These are phyloP conservation scores for Pyrenochaeta sp. DNA, from an alignment of 2,329 filamentous ascomycete species.

Conservation along the genomic window DNA sequence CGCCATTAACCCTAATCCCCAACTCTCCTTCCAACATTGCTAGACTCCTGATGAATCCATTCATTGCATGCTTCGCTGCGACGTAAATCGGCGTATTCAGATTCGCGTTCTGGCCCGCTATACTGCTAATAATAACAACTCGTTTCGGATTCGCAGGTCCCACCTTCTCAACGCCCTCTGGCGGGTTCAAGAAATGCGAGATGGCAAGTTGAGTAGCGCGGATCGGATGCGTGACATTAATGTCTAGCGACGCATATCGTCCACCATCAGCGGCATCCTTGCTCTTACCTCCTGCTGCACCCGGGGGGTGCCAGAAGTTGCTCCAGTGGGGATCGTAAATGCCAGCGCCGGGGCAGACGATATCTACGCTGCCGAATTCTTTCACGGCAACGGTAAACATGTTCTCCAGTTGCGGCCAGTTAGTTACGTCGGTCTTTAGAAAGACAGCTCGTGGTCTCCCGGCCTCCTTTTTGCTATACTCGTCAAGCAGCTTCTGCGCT, in stretches of 20 bases:
- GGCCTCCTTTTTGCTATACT: conserved; percentile 24
- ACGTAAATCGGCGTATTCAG: conserved; percentile 54
- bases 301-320: conserved; percentile 61
- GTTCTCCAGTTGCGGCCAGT: conserved; percentile 44
- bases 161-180: conserved; percentile 37
- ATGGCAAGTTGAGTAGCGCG: conserved; percentile 59
- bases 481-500: conserved; percentile 53
- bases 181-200: conserved; percentile 52
- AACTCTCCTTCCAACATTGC: conserved; percentile 57
- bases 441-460: conserved; percentile 52
- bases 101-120: conserved; percentile 54
- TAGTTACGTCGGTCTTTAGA: conserved; percentile 53
- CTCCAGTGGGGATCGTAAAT: conserved; percentile 58
- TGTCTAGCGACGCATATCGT: conserved; percentile 51
- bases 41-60: conserved; percentile 60
- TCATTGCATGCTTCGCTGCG: conserved; percentile 57
- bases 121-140: conserved; percentile 54
- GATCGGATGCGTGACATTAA: conserved; percentile 60
- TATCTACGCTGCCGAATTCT: conserved; percentile 51
- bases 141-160: conserved; percentile 54
- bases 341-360: conserved; percentile 60
- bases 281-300: conserved; percentile 32
- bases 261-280: conserved; percentile 43
- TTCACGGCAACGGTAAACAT: conserved; percentile 42
- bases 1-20: conserved; percentile 66